phyloP scores from a whole-genome alignment of 768 basidiomycete species.

The Suillus discolor region DNA sequence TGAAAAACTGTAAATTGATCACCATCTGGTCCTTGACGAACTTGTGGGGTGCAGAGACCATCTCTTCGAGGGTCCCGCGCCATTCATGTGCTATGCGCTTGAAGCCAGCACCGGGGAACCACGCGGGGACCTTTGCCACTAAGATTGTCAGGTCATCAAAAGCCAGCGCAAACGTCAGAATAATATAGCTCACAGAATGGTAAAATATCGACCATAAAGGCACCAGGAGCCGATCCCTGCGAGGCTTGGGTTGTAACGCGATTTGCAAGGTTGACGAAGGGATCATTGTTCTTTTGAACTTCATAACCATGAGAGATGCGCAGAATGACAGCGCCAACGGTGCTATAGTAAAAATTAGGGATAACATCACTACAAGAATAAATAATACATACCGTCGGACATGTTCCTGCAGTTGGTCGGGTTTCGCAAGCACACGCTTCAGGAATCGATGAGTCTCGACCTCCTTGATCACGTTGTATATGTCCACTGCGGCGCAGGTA shows the following conservation, averaged over 20 bases:
- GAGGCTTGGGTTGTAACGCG: background rate
- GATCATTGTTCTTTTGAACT: background rate
- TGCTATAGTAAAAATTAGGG: background rate
- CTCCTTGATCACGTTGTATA: background rate
- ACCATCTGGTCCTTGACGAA: background rate
- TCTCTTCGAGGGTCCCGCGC: background rate
- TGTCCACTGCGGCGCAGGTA: background rate
- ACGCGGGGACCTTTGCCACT: background rate
- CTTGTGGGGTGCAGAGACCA: background rate
- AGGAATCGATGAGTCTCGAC: background rate
- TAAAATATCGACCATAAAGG: background rate
- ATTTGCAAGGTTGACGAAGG: background rate
- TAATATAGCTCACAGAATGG: background rate
- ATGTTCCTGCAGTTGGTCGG: background rate
- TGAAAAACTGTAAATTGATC: background rate
- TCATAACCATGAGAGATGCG: background rate
- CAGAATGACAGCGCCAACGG: background rate
- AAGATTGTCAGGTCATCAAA: background rate
- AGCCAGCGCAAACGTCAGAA: background rate
- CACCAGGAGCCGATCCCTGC: background rate
- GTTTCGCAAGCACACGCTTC: background rate
- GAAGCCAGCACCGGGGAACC: background rate
- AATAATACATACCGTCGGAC: background rate
- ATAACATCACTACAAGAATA: background rate
- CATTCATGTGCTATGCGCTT: background rate